phyloP scores from a whole-genome alignment of 2,329 filamentous ascomycete genomes.

The Ustilaginoidea virens region DNA sequence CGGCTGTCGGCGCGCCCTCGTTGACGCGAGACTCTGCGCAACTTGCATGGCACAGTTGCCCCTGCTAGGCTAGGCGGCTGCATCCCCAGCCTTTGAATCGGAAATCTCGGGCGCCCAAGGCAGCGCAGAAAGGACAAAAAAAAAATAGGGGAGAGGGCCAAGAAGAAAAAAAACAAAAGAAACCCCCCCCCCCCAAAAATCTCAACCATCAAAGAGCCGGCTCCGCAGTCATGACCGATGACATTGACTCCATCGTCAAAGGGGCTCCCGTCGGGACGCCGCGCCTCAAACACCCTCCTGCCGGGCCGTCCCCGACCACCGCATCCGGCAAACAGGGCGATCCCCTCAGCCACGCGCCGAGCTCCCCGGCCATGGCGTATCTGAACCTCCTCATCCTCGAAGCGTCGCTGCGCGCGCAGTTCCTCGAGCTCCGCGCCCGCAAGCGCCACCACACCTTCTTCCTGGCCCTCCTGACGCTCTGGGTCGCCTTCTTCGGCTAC shows the following conservation, averaged over 20 bases:
- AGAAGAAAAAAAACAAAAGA: no score
- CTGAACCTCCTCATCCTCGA: constrained; percentile 96
- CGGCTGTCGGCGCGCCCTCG: no score
- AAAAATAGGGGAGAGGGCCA: no score
- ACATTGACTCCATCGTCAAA: constrained; percentile 83
- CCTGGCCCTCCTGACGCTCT: constrained; percentile 59
- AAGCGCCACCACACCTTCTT: constrained; percentile 90
- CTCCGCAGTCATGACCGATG: constrained; percentile 37
- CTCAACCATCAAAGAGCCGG: not conserved
- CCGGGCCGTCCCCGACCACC: constrained; percentile 28
- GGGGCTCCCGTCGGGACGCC: constrained; percentile 58
- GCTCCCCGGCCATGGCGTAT: constrained; percentile 89
- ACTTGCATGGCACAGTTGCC: no score
- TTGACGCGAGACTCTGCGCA: no score
- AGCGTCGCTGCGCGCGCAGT: constrained; percentile 82
- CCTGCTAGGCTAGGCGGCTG: no score
- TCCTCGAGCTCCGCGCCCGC: constrained; percentile 75
- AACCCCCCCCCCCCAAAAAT: constrained; percentile 2
- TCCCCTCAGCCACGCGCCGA: constrained; percentile 69
- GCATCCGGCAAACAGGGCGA: constrained; percentile 38
- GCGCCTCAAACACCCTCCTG: constrained; percentile 21
- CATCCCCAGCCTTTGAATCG: no score
- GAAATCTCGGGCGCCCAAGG: no score
- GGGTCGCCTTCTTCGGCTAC: constrained; percentile 77
- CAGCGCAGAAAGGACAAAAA: no score